Conservation (phyloP, 768 basidiomycete genomes). For the Lactifluus rugatus region DNA sequence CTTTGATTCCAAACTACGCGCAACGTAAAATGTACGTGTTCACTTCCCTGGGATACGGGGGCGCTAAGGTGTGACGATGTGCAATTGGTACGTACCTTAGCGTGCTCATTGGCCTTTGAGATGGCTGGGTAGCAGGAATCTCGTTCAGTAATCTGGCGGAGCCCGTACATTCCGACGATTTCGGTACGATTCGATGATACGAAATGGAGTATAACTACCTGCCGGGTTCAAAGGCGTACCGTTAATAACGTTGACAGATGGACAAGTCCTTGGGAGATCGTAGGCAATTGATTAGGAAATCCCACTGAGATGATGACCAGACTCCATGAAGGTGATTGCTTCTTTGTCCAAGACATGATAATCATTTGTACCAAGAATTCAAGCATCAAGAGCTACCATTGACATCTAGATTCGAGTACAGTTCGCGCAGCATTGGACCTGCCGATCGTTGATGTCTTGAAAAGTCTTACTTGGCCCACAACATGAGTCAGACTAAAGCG, state of each 20-base stretch:
- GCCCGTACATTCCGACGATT: not conserved
- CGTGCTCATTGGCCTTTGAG: not conserved
- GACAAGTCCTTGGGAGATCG: not conserved
- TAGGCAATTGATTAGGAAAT: not conserved
- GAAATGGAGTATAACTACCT: not conserved
- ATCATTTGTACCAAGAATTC: not conserved
- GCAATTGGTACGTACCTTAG: not conserved
- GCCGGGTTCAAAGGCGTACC: not conserved
- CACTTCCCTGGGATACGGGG: not conserved
- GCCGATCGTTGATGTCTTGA: not conserved
- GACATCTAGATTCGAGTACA: not conserved
- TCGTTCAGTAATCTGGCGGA: not conserved
- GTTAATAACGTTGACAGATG: not conserved
- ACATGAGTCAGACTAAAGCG: not conserved
- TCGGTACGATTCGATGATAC: not conserved
- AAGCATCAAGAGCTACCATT: not conserved
- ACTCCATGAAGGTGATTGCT: not conserved
- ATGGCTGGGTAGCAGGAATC: not conserved
- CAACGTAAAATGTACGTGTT: not conserved
- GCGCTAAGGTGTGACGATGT: not conserved
- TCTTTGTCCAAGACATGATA: not conserved
- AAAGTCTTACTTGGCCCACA: not conserved
- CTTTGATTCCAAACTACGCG: not conserved
- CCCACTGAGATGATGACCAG: not conserved
- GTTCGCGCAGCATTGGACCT: not conserved